Base-by-base conservation (phyloP, 2,329 filamentous ascomycete species). In the Exophiala sideris region DNA sequence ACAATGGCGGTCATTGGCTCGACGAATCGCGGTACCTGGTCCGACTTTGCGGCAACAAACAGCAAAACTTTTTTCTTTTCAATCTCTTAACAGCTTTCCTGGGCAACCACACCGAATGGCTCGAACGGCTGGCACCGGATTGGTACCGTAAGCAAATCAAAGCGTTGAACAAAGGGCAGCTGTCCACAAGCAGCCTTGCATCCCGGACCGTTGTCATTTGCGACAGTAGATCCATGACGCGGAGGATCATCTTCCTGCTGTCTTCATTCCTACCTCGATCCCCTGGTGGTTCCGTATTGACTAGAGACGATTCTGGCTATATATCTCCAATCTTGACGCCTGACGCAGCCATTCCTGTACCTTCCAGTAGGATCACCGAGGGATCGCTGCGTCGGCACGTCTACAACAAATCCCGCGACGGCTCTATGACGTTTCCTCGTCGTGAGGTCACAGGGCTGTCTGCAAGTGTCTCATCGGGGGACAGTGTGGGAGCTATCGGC, bases 81-180 rank as follows among this genome's bases (percentile, higher is more conserved):
- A 81, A 79, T 20, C 69, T 83, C 10, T 69, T 84, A 29, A 84
- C 81, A 1, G 80, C 80, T 1, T 83, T 83, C 52, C 68, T 84
- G 49, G 81, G 80, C 0, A 81, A 77, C 39, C 80, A 84, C 60
- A 82, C 79, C 0, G 79, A 83, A 60, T 84, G 81, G 81, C 73
- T 84, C 9, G 78, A 77, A 53, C 66, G 73, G 3, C 66, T 83
- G 16, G 79, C 78, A 1, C 79, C 80, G 2, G 77, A 77, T 49
- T 78, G 77, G 73, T 77, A 80, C 63, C 73, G 77, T 39, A 76
- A 76, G 50, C 76, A 78, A 29, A 73, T 57, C 36, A 50, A 79
- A 61, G 72, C 57, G 75, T 79, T 61, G 76, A 81, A 62, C 75
- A 76, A 62, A 69, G 73, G 5, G 71, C 72, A 47, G 70, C 73